Base-by-base conservation (phyloP, 2,329 filamentous ascomycete genomes). In the Clarireedia monteithiana region DNA sequence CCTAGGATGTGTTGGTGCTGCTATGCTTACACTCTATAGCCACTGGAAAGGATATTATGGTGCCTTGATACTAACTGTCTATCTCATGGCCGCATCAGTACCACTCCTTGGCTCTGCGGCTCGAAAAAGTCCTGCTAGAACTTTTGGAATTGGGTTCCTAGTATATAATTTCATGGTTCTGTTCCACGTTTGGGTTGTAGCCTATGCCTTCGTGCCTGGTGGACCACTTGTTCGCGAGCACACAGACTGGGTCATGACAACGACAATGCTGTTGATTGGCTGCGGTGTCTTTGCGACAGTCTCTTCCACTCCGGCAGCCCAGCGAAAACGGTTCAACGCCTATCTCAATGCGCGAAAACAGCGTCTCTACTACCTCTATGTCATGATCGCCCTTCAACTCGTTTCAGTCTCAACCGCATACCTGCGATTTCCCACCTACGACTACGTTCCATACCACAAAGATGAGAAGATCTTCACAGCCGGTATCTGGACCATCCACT, bases 141-240 rank as follows among this genome's bases (percentile, higher is more conserved):
- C 89, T 0, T 99, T 99, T 68, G 94, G 92, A 2, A 69, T 95
- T 14, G 92, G 88, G 4, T 96, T 96, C 74, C 74, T 96, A 52
- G 71, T 95, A 49, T 99, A 97, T 76, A 96, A 97, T 72, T 79
- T 97, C 66, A 75, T 97, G 74, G 86, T 96, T 4, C 81, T 99
- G n/a, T 96, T 96, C 77, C 92, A 97, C 68, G 91, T 96, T 55
- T 99, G 94, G 94, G 88, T 96, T 38, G 94, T 99, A 10, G 94
- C 94, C 2, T 99, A 99, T 67, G 94, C 94, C 12, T 99, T 99
- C 64, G 94, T 99, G 3, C 94, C 94, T 2, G 94, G 94, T 51
- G 94, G 94, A 2, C 90, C 90, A 3, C 79, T 96, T 1, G 88
- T 99, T 45, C 86, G 94, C 46, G 94, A 99, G 71, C 91, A 86